Percentiles rank a stretch among this genome's conserved stretches.
These are phyloP conservation scores for Schwanniomyces sp. DNA, from an alignment of 805 yeast species.

Conservation along the genomic window DNA sequence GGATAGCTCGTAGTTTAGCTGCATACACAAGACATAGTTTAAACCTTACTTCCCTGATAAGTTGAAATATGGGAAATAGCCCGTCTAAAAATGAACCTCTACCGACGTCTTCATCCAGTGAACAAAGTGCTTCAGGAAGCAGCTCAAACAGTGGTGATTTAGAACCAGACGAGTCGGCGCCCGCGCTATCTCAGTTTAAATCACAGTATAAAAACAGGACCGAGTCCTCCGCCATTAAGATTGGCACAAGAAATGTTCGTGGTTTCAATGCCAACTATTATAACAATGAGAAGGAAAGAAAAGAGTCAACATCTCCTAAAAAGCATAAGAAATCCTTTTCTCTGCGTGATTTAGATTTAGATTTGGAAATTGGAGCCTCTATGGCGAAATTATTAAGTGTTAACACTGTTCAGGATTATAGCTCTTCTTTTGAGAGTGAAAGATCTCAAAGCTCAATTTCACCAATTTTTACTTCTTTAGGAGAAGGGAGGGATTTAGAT, in stretches of 20 bases:
- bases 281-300: constrained; percentile 4
- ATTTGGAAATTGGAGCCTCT: constrained; percentile 46
- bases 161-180: constrained; percentile 42
- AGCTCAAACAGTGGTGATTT: constrained; percentile 28
- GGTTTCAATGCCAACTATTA: constrained; percentile 4
- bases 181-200: constrained; percentile 38
- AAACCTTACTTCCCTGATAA: not conserved
- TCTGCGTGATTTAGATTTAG: constrained; percentile 21
- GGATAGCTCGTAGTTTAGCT: not conserved
- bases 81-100: constrained; percentile 56
- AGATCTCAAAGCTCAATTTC: constrained; percentile 27
- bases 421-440: constrained; percentile 45
- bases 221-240: constrained; percentile 5
- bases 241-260: constrained; percentile 1
- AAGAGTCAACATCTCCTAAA: constrained; percentile 1
- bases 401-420: constrained; percentile 13
- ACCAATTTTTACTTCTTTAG: constrained; percentile 35
- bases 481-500: constrained; percentile 31
- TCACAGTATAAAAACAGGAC: constrained; percentile 4
- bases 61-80: constrained; percentile 57
- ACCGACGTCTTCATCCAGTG: constrained; percentile 38
- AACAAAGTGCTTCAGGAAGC: constrained; percentile 3
- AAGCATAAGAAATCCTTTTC: constrained; percentile 2
- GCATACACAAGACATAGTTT: not conserved
- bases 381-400: constrained; percentile 39